These are phyloP conservation scores for Gossypium schwendimanii DNA, from an alignment of 441 rosid genomes.

Conservation along the genomic window DNA sequence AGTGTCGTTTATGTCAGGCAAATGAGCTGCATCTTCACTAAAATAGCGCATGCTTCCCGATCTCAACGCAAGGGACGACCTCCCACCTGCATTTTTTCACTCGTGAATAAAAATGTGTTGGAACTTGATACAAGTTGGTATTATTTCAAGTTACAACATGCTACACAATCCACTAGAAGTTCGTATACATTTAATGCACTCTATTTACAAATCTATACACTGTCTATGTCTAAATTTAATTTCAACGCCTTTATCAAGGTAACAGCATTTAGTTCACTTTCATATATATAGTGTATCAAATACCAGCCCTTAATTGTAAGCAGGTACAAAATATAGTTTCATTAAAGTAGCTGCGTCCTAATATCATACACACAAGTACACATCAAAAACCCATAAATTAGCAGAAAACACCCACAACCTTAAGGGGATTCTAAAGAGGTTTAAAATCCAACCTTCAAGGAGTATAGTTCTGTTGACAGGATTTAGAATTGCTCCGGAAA, in stretches of 20 bases:
- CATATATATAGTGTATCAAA: too few relatives aligned
- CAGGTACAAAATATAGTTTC: too few relatives aligned
- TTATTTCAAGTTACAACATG: background rate
- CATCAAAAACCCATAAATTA: background rate
- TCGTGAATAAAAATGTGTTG: background rate
- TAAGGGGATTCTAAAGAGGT: background rate
- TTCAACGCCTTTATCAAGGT: too few relatives aligned
- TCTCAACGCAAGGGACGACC: constrained; percentile 32
- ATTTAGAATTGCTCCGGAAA: too few relatives aligned
- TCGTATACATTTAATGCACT: too few relatives aligned
- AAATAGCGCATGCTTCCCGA: constrained; percentile 45
- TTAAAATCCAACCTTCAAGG: background rate
- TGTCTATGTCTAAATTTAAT: too few relatives aligned
- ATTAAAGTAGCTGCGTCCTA: too few relatives aligned
- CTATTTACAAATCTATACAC: too few relatives aligned
- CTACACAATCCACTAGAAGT: background rate
- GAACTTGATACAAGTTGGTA: background rate
- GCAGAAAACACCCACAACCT: background rate
- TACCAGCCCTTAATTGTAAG: too few relatives aligned
- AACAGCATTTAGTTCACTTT: too few relatives aligned
- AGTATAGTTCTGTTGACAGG: background rate
- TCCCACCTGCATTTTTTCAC: constrained; percentile 32
- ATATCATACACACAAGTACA: background rate
- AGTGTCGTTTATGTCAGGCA: constrained; percentile 56
- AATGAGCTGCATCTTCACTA: constrained; percentile 55